A percentile compares a stretch with the other conserved stretches of the same genome.
phyloP scores from a whole-genome alignment of 148 eudicot genomes.

The Rhododendron simsii region DNA sequence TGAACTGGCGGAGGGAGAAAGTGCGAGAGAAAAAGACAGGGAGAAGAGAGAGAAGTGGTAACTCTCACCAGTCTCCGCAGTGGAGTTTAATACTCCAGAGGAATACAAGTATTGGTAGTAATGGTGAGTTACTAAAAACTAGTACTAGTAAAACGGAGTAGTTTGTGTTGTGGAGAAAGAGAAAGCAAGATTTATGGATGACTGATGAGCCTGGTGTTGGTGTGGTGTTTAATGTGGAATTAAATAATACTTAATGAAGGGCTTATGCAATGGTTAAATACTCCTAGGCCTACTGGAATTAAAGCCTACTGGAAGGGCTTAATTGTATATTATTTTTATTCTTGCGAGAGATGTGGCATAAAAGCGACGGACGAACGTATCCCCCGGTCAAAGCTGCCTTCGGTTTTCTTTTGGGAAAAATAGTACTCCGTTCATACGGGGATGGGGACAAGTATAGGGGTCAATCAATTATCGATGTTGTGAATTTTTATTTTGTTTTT shows the following conservation, averaged over 20 bases:
- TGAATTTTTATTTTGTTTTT: no score
- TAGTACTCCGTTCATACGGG: no score
- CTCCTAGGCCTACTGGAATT: no score
- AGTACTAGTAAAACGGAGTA: background rate
- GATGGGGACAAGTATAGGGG: no score
- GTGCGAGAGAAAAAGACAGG: background rate
- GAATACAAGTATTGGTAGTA: background rate
- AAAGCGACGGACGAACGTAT: no score
- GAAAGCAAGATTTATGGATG: no score
- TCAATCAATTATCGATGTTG: no score
- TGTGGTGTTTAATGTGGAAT: background rate
- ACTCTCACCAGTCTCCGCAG: background rate
- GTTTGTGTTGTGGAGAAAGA: background rate
- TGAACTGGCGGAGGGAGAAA: constrained; percentile 1
- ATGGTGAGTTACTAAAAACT: background rate
- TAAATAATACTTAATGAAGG: background rate
- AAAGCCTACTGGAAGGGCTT: no score
- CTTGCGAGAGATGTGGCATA: no score
- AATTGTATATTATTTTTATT: no score
- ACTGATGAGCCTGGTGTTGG: background rate
- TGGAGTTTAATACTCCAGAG: background rate
- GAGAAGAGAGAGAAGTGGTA: background rate
- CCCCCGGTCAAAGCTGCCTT: no score
- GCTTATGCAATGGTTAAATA: background rate
- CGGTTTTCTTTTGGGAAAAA: no score